Evolutionary conservation across 1,284 basidiomycete genomes (phyloP), one percentile per base, ranked within the genome.

Genomic region (Cryptococcus maquisensis): DNA sequence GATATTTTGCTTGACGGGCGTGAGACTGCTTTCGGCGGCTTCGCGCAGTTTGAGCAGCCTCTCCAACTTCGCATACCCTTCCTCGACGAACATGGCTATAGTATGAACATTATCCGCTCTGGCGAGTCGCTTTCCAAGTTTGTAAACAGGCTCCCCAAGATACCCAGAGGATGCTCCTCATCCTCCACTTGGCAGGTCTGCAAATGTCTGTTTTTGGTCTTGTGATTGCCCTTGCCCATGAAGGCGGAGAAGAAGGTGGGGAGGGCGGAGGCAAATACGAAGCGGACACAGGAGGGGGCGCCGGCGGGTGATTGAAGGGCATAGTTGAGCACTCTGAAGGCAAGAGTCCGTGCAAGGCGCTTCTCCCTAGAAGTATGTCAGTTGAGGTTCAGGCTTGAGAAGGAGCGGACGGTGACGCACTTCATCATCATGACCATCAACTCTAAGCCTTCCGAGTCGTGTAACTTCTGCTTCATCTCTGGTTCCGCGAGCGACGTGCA

Each of bases 371-470:
- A 39, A 35, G 45, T 36, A 9, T 38, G n/a, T 38, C 36, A 38
- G 36, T 38, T 38, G 36, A 38, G n/a, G 36, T n/a, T 38, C 41
- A 44, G 42, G 7, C 24, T 4, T 23, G 23, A 7, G 26, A 32
- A 63, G 39, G 16, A 24, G 6, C 20, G 63, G 39, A 15, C 23
- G 3, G 24, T 32, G 26, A 76, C 84, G 45, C 63, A 93, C 89
- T 88, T 93, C 85, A 98, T 89, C 80, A 98, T 87, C 56, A 98
- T 79, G 20, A 96, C 83, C 93, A 98, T 97, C 21, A 99, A 81
- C 67, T 99, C 95, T 13, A 93, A 84, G 1, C 96, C 96, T 73
- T 99, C 96, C 10, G 85, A 86, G n/a, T 86, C 82, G 8, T 93
- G 75, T 76, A 98, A 97, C 2, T 83, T 75, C 18, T 80, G 71